Percentiles rank a stretch among this genome's conserved stretches.
Conservation (phyloP, 148 eudicot species). For the Nepenthes mirabilis region DNA sequence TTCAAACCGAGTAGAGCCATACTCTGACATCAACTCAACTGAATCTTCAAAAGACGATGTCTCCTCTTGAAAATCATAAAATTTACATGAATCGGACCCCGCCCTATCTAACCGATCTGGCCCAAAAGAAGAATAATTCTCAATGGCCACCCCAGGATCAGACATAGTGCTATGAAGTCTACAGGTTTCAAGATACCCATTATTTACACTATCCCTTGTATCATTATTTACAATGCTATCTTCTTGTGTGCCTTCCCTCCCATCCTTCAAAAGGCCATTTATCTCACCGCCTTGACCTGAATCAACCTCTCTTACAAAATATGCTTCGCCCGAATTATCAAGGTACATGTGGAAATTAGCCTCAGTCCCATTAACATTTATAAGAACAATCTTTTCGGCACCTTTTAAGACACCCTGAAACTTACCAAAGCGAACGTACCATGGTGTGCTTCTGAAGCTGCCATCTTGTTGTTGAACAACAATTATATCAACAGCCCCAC, state of each 20-base stretch:
- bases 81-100: slow-evolving; percentile 65
- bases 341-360: slow-evolving; percentile 88
- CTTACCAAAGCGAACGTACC: slow-evolving; percentile 97
- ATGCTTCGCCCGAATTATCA: slow-evolving; percentile 95
- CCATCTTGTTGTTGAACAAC: slow-evolving; percentile 94
- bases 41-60: slow-evolving; percentile 56
- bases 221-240: slow-evolving; percentile 23
- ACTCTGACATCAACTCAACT: slow-evolving; percentile 57
- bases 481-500: slow-evolving; percentile 94
- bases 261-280: slow-evolving; percentile 22
- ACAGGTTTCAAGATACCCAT: slow-evolving; percentile 17
- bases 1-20: slow-evolving; percentile 51
- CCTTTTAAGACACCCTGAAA: slow-evolving; percentile 98
- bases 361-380: slow-evolving; percentile 78
- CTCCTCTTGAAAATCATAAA: slow-evolving; percentile 86
- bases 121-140: slow-evolving; percentile 31
- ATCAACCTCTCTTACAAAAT: slow-evolving; percentile 59
- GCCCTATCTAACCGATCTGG: slow-evolving; percentile 41
- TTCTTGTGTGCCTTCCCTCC: slow-evolving; percentile 19
- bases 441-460: slow-evolving; percentile 74
- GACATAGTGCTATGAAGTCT: slow-evolving; percentile 28
- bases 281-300: slow-evolving; percentile 29
- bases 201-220: slow-evolving; percentile 18
- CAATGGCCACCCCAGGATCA: slow-evolving; percentile 29
- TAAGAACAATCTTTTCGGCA: slow-evolving; percentile 71